Conservation (phyloP, 768 basidiomycete genomes). For the Kwoniella sp. region DNA sequence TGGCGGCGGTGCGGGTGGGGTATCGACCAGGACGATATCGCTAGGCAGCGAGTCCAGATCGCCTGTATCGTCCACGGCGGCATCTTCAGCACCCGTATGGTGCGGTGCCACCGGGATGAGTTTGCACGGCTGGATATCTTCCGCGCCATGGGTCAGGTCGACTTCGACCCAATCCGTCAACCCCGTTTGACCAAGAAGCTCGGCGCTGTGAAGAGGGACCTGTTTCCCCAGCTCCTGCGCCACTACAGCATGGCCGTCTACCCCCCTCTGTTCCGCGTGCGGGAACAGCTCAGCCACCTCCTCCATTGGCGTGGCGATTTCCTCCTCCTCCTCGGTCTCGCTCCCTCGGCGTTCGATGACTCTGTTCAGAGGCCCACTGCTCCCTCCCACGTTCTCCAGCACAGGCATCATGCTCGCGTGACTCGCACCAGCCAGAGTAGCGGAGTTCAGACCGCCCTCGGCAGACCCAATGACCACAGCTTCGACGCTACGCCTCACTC, state of each 20-base stretch:
- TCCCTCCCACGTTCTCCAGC: too few relatives aligned
- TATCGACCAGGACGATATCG: conserved; percentile 16
- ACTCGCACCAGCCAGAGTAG: neutral
- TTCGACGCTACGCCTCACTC: conserved; percentile 8
- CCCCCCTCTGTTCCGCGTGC: neutral
- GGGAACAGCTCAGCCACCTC: neutral
- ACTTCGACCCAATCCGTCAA: neutral
- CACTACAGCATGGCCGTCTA: neutral
- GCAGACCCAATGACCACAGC: conserved; percentile 12
- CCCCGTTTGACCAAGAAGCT: neutral
- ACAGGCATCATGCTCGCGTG: too few relatives aligned
- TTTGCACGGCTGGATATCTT: too few relatives aligned
- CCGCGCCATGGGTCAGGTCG: neutral
- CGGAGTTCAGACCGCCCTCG: neutral
- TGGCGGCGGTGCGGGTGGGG: conserved; percentile 3
- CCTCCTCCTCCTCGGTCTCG: conserved; percentile 4
- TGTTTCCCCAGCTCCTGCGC: neutral
- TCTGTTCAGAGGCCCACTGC: neutral
- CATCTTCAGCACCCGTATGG: neutral
- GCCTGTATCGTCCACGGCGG: neutral
- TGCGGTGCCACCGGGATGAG: too few relatives aligned
- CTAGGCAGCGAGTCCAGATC: conserved; percentile 9
- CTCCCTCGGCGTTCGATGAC: conserved; percentile 7
- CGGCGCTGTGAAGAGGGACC: too few relatives aligned
- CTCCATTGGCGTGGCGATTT: neutral